phyloP scores from a whole-genome alignment of 176 grass and related monocot genomes.

The Oryza punctata region DNA sequence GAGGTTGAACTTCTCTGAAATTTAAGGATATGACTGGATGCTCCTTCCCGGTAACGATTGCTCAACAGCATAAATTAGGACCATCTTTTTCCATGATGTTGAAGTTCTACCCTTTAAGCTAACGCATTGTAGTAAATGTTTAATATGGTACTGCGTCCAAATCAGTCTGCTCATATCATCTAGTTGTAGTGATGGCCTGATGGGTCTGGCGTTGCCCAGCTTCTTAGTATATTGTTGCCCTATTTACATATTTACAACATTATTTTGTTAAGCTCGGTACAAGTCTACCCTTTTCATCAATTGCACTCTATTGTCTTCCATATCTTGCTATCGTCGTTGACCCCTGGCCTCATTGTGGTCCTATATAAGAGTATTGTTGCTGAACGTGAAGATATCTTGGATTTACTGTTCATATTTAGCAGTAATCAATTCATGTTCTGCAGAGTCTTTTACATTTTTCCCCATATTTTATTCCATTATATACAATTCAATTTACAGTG shows the following conservation, averaged over 20 bases:
- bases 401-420: not conserved
- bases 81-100: conserved; percentile 33
- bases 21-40: not conserved
- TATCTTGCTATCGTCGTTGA: not conserved
- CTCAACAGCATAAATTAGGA: conserved; percentile 20
- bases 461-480: not conserved
- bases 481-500: conserved; percentile 17
- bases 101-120: conserved; percentile 31
- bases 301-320: not conserved
- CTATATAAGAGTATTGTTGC: conserved; percentile 13
- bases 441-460: not conserved
- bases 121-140: not conserved
- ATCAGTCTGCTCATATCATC: conserved; percentile 25
- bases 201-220: not conserved
- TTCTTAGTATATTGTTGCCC: not conserved
- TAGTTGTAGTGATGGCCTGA: conserved; percentile 37
- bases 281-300: not conserved
- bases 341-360: not conserved
- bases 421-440: not conserved
- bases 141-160: conserved; percentile 17
- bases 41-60: conserved; percentile 23
- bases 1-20: conserved; percentile 8
- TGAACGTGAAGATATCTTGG: not conserved
- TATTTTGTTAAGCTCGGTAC: not conserved
- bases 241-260: not conserved